Percentiles rank a stretch among this genome's conserved stretches.
Evolutionary conservation across 2,329 filamentous ascomycete species (phyloP).

Genomic region (Myotisia sp.): DNA sequence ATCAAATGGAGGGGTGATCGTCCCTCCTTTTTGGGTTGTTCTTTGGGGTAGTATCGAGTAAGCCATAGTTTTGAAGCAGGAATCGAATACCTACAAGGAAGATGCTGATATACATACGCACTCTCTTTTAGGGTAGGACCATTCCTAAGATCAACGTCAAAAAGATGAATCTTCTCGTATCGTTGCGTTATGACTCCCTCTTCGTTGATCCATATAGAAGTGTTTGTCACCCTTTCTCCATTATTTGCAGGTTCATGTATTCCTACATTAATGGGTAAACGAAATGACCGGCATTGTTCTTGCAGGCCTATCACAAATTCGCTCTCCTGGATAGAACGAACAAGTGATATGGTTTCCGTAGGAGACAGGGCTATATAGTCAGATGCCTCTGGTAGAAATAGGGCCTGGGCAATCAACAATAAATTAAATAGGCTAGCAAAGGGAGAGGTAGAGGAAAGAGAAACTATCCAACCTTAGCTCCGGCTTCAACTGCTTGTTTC

Average conservation of each 20-base stretch:
- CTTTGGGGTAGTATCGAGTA: too few species aligned
- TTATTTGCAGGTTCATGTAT: constrained; percentile 58
- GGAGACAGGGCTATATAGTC: constrained; percentile 69
- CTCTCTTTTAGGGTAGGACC: constrained; percentile 50
- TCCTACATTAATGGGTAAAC: constrained; percentile 67
- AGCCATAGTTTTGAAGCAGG: too few species aligned
- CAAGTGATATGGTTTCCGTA: constrained; percentile 56
- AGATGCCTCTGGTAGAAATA: constrained; percentile 84
- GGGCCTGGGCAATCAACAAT: constrained; percentile 38
- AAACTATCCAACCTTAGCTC: constrained; percentile 75
- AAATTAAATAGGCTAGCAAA: neutral
- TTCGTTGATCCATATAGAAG: constrained; percentile 52
- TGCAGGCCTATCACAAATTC: constrained; percentile 66
- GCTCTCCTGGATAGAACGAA: constrained; percentile 48
- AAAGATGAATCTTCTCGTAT: constrained; percentile 86
- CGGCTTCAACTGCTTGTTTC: constrained; percentile 55
- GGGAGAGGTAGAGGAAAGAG: too few species aligned
- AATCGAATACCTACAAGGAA: too few species aligned
- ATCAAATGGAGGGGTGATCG: constrained; percentile 55
- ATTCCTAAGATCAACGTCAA: constrained; percentile 52
- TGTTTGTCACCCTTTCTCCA: constrained; percentile 45
- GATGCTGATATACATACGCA: constrained; percentile 22
- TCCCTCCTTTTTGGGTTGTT: too few species aligned
- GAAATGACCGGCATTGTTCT: constrained; percentile 47
- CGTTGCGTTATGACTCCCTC: constrained; percentile 43